Conservation (phyloP, 2,329 filamentous ascomycete genomes). For the Aschersonia sp. region DNA sequence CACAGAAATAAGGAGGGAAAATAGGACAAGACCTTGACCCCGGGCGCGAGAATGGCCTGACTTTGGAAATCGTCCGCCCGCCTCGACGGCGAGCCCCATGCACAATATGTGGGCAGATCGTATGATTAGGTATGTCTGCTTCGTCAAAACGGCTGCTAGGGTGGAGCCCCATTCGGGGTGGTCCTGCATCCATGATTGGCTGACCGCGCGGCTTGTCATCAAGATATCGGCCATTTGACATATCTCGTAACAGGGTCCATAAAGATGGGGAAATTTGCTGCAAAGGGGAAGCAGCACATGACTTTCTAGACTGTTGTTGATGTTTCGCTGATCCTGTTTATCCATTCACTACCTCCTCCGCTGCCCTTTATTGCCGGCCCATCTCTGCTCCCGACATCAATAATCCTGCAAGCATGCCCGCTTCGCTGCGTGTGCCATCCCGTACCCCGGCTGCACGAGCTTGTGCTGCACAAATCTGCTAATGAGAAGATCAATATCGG, state of each 20-base stretch:
- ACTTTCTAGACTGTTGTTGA: neutral
- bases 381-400: no score
- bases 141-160: conserved; percentile 1
- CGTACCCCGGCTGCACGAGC: no score
- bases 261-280: neutral
- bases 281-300: neutral
- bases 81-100: conserved; percentile 5
- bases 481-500: no score
- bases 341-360: no score
- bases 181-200: neutral
- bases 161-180: conserved; percentile 1
- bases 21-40: neutral
- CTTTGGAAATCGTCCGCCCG: conserved; percentile 4
- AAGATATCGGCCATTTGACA: no score
- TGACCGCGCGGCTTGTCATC: no score
- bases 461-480: no score
- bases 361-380: no score
- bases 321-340: no score
- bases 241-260: no score
- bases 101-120: conserved; percentile 5
- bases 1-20: neutral
- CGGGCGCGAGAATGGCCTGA: conserved; percentile 7
- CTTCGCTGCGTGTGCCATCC: no score
- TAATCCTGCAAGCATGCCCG: no score
- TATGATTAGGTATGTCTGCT: conserved; percentile 4